Conservation (phyloP, 2,329 filamentous ascomycete species). For the Verticillium klebahnii region DNA sequence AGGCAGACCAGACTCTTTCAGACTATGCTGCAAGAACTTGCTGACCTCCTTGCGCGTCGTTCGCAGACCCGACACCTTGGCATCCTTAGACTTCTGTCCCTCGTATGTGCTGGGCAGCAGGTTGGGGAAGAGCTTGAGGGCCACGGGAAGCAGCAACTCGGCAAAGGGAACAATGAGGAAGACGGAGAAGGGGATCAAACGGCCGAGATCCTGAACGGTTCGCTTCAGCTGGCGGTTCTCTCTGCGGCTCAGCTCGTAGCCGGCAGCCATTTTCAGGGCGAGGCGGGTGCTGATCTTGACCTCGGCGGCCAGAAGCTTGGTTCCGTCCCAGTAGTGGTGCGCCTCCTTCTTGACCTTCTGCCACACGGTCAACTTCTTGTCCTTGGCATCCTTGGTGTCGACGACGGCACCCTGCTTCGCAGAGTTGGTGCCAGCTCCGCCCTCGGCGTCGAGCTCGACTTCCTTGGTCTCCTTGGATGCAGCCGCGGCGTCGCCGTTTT, state of each 20-base stretch:
- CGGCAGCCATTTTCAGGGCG: conserved; percentile 94
- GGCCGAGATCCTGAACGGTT: conserved; percentile 89
- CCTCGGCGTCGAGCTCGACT: conserved; percentile 31
- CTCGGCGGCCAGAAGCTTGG: conserved; percentile 88
- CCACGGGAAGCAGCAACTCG: conserved; percentile 85
- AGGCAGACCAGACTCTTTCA: conserved; percentile 90
- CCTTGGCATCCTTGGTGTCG: conserved; percentile 58
- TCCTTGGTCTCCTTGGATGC: conserved; percentile 27
- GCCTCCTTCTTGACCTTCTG: conserved; percentile 94
- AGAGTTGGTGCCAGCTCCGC: conserved; percentile 42
- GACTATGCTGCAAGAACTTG: conserved; percentile 78
- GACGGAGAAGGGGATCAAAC: conserved; percentile 90
- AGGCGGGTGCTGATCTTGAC: conserved; percentile 88
- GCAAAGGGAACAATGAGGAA: conserved; percentile 97
- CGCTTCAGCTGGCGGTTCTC: conserved; percentile 90
- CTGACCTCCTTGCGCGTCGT: conserved; percentile 92
- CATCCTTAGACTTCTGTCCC: conserved; percentile 82
- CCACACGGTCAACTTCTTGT: conserved; percentile 75
- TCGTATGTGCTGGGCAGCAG: conserved; percentile 97
- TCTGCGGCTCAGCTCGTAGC: conserved; percentile 91
- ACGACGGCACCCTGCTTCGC: conserved; percentile 58
- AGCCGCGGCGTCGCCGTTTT: conserved; percentile 18
- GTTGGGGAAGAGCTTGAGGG: conserved; percentile 93
- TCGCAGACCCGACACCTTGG: conserved; percentile 76
- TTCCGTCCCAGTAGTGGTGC: conserved; percentile 97